Percentiles rank a stretch among this genome's conserved stretches.
phyloP scores from a whole-genome alignment of 192 early-diverging fungal genomes.

The Gigaspora rosea region DNA sequence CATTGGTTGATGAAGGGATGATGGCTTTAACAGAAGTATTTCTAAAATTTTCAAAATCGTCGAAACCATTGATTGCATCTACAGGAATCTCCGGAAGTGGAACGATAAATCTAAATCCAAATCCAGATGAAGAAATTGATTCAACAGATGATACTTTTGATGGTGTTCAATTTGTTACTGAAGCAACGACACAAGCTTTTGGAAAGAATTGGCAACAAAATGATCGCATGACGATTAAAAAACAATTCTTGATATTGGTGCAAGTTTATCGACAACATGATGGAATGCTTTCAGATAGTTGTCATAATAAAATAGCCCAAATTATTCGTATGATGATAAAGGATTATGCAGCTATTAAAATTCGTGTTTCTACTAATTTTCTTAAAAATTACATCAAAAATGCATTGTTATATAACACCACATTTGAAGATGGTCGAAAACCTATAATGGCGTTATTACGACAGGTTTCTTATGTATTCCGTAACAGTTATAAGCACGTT shows the following conservation, averaged over 20 bases:
- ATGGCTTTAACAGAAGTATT: constrained; percentile 54
- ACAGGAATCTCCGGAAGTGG: background rate
- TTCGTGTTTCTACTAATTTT: constrained; percentile 47
- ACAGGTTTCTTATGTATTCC: constrained; percentile 36
- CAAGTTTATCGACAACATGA: constrained; percentile 46
- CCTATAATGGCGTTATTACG: constrained; percentile 30
- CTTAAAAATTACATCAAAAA: constrained; percentile 51
- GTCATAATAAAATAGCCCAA: constrained; percentile 51
- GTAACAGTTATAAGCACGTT: constrained; percentile 45
- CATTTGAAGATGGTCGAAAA: constrained; percentile 29
- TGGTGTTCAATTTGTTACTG: background rate
- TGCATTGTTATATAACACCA: constrained; percentile 1
- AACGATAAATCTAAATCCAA: background rate
- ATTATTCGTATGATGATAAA: constrained; percentile 49
- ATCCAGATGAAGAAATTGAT: background rate
- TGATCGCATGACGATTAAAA: constrained; percentile 57
- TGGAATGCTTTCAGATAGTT: constrained; percentile 46
- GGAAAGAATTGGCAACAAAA: constrained; percentile 64
- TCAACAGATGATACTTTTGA: background rate
- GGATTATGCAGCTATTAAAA: constrained; percentile 46
- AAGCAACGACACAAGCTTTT: constrained; percentile 31
- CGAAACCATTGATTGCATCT: constrained; percentile 37
- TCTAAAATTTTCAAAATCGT: constrained; percentile 49
- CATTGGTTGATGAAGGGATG: constrained; percentile 43
- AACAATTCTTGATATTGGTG: constrained; percentile 51